Conservation (phyloP, 2,329 filamentous ascomycete species). For the Xylaria sp. region DNA sequence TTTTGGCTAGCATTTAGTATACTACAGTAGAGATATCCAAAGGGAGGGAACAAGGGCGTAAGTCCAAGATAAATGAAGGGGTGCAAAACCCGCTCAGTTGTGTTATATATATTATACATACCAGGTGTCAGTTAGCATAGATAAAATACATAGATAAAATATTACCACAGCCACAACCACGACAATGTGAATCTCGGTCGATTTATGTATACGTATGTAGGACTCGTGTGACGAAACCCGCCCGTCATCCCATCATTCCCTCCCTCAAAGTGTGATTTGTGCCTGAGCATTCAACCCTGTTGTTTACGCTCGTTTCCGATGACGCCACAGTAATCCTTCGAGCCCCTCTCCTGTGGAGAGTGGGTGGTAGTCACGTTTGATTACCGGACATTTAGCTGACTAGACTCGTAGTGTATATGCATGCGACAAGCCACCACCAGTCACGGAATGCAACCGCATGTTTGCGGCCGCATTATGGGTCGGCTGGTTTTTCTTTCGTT, state of each 20-base stretch:
- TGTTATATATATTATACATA: slow-evolving; percentile 5
- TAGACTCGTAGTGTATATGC: neutral
- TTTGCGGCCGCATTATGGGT: neutral
- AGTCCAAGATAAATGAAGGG: neutral
- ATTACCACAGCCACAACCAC: neutral
- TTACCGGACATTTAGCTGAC: neutral
- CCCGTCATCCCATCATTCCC: neutral
- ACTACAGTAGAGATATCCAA: slow-evolving; percentile 4
- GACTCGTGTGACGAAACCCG: neutral
- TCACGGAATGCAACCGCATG: neutral
- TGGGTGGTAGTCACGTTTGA: neutral
- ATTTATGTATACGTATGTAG: neutral
- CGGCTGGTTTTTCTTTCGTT: neutral
- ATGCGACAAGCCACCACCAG: neutral
- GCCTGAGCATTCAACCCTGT: neutral
- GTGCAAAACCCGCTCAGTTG: neutral
- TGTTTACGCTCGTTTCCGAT: neutral
- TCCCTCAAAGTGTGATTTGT: neutral
- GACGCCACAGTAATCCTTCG: slow-evolving; percentile 15
- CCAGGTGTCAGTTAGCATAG: neutral
- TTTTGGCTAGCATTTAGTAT: slow-evolving; percentile 2
- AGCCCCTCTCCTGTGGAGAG: neutral
- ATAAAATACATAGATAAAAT: slow-evolving; percentile 12
- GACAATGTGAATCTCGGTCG: neutral
- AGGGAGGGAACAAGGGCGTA: neutral